These are phyloP conservation scores for Talaromyces trachyspermus DNA, from an alignment of 495 filamentous ascomycete genomes.

Conservation along the genomic window DNA sequence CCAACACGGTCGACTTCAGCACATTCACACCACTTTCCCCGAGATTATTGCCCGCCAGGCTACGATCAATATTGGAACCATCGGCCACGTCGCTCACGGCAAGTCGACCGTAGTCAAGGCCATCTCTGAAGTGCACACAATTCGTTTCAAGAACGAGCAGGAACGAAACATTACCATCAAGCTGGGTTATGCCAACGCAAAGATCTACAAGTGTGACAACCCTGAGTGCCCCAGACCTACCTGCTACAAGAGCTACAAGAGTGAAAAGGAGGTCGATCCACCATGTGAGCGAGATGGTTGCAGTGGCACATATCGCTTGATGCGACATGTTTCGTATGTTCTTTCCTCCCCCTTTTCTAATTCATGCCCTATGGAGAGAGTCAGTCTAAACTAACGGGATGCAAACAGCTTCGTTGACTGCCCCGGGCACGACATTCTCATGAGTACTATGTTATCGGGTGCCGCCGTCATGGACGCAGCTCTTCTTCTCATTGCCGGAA, in stretches of 20 bases:
- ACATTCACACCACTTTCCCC: slow-evolving; percentile 78
- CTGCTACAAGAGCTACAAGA: slow-evolving; percentile 96
- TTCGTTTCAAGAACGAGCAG: slow-evolving; percentile 98
- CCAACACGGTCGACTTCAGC: slow-evolving; percentile 71
- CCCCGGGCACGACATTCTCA: slow-evolving; percentile 99
- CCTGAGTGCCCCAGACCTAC: slow-evolving; percentile 81
- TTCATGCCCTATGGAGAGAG: too few species aligned
- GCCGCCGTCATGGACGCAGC: slow-evolving; percentile 99
- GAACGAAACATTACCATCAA: slow-evolving; percentile 99
- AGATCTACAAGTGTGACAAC: slow-evolving; percentile 98
- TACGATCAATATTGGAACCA: slow-evolving; percentile 98
- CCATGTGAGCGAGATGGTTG: slow-evolving; percentile 93
- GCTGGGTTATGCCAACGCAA: slow-evolving; percentile 97
- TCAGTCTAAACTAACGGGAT: not conserved
- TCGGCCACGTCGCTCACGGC: slow-evolving; percentile 97
- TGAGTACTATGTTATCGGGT: slow-evolving; percentile 99
- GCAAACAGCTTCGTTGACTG: slow-evolving; percentile 87
- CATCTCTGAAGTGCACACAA: slow-evolving; percentile 96
- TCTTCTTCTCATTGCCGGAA: slow-evolving; percentile 91
- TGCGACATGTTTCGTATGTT: slow-evolving; percentile 82
- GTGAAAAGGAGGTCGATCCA: slow-evolving; percentile 94
- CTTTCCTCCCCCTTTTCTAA: not conserved
- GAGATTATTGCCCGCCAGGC: slow-evolving; percentile 97
- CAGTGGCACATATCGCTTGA: slow-evolving; percentile 68
- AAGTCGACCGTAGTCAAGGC: slow-evolving; percentile 99